Conservation (phyloP, 768 basidiomycete genomes). For the Pleurotus tuoliensis region DNA sequence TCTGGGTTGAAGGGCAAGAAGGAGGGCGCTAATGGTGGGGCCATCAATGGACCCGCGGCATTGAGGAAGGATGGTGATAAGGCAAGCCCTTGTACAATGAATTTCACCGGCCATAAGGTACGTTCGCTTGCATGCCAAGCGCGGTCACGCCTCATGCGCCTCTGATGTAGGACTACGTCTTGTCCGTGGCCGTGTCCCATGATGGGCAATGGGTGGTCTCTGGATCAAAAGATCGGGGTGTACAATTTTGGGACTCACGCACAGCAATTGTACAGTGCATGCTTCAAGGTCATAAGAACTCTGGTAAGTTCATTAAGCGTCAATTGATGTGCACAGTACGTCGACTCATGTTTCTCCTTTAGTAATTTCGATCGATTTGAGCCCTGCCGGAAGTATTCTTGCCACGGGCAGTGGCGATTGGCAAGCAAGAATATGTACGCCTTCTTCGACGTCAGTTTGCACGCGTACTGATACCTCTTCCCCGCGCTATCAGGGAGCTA, state of each 20-base stretch:
- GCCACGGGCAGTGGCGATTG: constrained; percentile 48
- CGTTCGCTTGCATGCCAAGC: constrained; percentile 40
- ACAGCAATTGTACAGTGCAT: constrained; percentile 81
- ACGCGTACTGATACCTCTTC: not conserved
- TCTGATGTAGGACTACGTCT: constrained; percentile 49
- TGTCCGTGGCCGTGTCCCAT: constrained; percentile 65
- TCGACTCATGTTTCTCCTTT: constrained; percentile 3
- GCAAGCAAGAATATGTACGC: constrained; percentile 52
- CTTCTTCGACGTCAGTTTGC: not conserved
- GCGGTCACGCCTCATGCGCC: constrained; percentile 15
- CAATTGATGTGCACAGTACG: too few species aligned
- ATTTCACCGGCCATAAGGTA: constrained; percentile 82
- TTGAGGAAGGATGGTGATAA: constrained; percentile 67
- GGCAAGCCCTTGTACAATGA: constrained; percentile 51
- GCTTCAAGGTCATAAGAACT: constrained; percentile 73
- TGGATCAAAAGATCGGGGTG: constrained; percentile 91
- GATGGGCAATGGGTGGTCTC: constrained; percentile 92
- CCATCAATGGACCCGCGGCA: constrained; percentile 40
- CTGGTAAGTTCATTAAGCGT: constrained; percentile 30
- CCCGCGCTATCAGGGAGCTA: not conserved
- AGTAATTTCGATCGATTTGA: constrained; percentile 51
- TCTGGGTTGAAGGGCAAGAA: constrained; percentile 39
- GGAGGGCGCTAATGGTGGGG: constrained; percentile 32
- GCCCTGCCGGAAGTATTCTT: constrained; percentile 30
- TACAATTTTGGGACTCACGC: constrained; percentile 89